phyloP scores from a whole-genome alignment of 148 eudicot species.

The Agrostemma githago region DNA sequence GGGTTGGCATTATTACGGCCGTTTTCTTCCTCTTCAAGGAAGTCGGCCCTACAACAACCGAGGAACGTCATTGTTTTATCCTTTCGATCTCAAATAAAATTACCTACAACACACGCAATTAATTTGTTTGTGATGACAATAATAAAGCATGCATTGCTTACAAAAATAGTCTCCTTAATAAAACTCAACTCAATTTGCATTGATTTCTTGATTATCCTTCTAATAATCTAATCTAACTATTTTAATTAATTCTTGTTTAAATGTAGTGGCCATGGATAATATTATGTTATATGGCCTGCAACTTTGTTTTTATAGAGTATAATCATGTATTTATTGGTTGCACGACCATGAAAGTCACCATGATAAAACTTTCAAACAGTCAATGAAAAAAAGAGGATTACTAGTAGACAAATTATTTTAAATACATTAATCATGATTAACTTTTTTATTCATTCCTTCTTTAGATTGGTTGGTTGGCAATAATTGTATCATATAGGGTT shows the following conservation, averaged over 20 bases:
- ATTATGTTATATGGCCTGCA: not conserved
- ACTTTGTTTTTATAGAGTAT: conserved; percentile 2
- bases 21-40: conserved; percentile 31
- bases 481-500: not conserved
- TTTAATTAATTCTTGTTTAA: not conserved
- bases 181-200: not conserved
- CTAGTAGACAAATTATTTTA: not conserved
- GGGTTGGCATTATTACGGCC: conserved; percentile 14
- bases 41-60: conserved; percentile 42
- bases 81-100: conserved; percentile 6
- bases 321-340: conserved; percentile 23
- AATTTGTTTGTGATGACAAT: conserved; percentile 14
- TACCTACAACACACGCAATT: not conserved
- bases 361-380: not conserved
- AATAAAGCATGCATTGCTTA: conserved; percentile 21
- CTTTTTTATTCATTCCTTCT: not conserved
- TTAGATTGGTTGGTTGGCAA: conserved; percentile 3
- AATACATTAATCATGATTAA: not conserved
- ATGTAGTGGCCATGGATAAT: not conserved
- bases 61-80: conserved; percentile 31
- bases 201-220: not conserved
- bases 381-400: not conserved
- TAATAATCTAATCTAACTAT: not conserved
- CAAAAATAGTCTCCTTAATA: conserved; percentile 19
- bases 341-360: conserved; percentile 22